phyloP scores from a whole-genome alignment of 805 yeast genomes.

The Barnettozyma wickerhamii region DNA sequence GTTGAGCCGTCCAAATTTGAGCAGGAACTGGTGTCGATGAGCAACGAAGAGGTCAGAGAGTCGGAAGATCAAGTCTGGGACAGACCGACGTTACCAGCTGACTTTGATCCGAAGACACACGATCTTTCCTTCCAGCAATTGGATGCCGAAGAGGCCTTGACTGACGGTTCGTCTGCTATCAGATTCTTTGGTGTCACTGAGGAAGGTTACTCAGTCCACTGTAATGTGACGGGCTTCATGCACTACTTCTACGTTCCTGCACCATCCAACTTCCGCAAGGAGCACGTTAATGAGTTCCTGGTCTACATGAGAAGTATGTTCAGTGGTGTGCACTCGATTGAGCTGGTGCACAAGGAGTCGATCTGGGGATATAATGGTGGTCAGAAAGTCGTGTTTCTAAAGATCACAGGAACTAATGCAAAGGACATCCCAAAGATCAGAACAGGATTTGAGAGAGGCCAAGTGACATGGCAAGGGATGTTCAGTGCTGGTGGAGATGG shows the following conservation, averaged over 20 bases:
- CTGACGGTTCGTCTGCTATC: constrained; percentile 57
- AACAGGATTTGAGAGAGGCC: constrained; percentile 80
- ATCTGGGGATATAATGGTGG: constrained; percentile 93
- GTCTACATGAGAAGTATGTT: constrained; percentile 40
- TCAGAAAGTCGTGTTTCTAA: constrained; percentile 71
- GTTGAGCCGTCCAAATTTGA: constrained; percentile 47
- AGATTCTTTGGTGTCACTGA: constrained; percentile 91
- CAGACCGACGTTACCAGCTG: constrained; percentile 52
- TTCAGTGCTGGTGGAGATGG: constrained; percentile 51
- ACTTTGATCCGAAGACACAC: constrained; percentile 41
- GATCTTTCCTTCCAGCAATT: constrained; percentile 83
- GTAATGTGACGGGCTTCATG: constrained; percentile 82
- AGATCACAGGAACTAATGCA: constrained; percentile 64
- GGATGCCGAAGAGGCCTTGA: constrained; percentile 83
- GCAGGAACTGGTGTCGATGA: constrained; percentile 44
- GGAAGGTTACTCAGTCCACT: constrained; percentile 82
- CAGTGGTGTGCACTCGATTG: constrained; percentile 62
- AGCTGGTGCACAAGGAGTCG: constrained; percentile 69
- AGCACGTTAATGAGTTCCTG: constrained; percentile 45
- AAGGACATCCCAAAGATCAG: constrained; percentile 65
- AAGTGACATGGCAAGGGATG: constrained; percentile 56
- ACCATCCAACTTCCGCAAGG: constrained; percentile 67
- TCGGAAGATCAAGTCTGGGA: constrained; percentile 39
- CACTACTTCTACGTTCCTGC: constrained; percentile 93
- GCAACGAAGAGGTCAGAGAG: constrained; percentile 27